phyloP scores from a whole-genome alignment of 306 rosid genomes.

The Psophocarpus tetragonolobus region DNA sequence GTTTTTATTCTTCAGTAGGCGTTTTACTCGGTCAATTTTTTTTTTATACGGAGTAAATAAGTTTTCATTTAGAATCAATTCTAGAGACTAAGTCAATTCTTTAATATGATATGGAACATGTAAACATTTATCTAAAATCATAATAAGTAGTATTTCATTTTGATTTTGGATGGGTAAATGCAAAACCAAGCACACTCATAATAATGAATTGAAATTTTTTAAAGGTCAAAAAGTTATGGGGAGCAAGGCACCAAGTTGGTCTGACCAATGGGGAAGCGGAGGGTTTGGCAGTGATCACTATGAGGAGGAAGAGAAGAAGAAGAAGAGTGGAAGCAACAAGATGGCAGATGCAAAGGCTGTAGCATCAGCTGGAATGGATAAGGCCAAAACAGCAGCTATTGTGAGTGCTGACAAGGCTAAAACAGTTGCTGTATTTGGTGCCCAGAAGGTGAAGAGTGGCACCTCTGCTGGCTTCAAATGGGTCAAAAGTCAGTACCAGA shows the following conservation, averaged over 20 bases:
- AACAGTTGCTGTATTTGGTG: conserved; percentile 40
- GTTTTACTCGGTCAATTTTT: too few species aligned
- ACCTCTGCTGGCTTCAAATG: conserved; percentile 74
- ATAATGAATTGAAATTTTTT: background rate
- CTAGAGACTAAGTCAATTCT: background rate
- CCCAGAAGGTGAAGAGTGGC: conserved; percentile 53
- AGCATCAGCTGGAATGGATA: conserved; percentile 56
- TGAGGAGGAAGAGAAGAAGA: conserved; percentile 40
- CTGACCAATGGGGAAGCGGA: conserved; percentile 71
- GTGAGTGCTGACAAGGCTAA: conserved; percentile 51
- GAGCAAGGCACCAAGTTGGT: conserved; percentile 80
- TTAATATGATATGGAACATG: background rate
- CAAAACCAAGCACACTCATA: background rate
- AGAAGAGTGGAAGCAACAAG: conserved; percentile 50
- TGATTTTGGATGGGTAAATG: background rate
- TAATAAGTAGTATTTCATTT: background rate
- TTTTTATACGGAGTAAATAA: too few species aligned
- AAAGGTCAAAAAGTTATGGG: conserved; percentile 45
- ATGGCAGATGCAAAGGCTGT: conserved; percentile 51
- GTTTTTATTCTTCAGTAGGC: background rate
- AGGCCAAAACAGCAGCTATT: conserved; percentile 56
- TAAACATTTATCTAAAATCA: background rate
- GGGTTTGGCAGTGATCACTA: conserved; percentile 37
- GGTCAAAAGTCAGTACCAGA: conserved; percentile 68
- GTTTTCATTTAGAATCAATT: background rate